phyloP scores from a whole-genome alignment of 306 rosid species.

The Gillenia trifoliata region DNA sequence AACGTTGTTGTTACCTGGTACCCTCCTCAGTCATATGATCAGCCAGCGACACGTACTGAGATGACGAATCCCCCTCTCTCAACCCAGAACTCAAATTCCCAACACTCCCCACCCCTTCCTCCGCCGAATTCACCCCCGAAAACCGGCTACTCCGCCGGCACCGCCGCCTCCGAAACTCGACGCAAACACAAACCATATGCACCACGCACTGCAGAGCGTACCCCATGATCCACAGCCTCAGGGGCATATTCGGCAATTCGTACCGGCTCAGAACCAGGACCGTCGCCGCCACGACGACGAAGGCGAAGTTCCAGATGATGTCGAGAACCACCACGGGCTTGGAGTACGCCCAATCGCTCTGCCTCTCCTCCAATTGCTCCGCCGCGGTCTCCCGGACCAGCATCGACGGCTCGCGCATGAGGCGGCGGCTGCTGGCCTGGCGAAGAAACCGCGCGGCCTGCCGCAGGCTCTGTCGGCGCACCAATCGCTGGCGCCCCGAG shows the following conservation, averaged over 20 bases:
- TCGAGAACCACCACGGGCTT: slow-evolving; percentile 89
- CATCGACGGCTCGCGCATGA: slow-evolving; percentile 95
- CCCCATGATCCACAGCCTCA: slow-evolving; percentile 77
- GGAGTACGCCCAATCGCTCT: slow-evolving; percentile 98
- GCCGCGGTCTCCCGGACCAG: slow-evolving; percentile 88
- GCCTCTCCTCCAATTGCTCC: slow-evolving; percentile 90
- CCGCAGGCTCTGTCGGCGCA: slow-evolving; percentile 70
- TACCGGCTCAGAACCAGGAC: slow-evolving; percentile 45
- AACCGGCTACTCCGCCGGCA: slow-evolving; percentile 30
- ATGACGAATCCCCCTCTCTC: slow-evolving; percentile 36
- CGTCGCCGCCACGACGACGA: slow-evolving; percentile 61
- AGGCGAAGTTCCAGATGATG: slow-evolving; percentile 76
- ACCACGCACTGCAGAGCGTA: slow-evolving; percentile 73
- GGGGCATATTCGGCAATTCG: slow-evolving; percentile 70
- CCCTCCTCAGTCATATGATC: slow-evolving; percentile 51
- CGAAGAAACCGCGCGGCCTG: slow-evolving; percentile 87
- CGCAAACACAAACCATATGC: slow-evolving; percentile 74
- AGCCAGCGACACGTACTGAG: slow-evolving; percentile 45
- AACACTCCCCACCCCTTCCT: slow-evolving; percentile 39
- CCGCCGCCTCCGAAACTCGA: slow-evolving; percentile 59
- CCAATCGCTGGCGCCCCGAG: slow-evolving; percentile 49
- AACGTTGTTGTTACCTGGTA: slow-evolving; percentile 36
- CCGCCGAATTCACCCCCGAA: slow-evolving; percentile 14
- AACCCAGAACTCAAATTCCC: slow-evolving; percentile 40
- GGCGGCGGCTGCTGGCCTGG: slow-evolving; percentile 79